Evolutionary conservation across 2,329 filamentous ascomycete genomes (phyloP).

Genomic region (Basipetospora chlamydospora): DNA sequence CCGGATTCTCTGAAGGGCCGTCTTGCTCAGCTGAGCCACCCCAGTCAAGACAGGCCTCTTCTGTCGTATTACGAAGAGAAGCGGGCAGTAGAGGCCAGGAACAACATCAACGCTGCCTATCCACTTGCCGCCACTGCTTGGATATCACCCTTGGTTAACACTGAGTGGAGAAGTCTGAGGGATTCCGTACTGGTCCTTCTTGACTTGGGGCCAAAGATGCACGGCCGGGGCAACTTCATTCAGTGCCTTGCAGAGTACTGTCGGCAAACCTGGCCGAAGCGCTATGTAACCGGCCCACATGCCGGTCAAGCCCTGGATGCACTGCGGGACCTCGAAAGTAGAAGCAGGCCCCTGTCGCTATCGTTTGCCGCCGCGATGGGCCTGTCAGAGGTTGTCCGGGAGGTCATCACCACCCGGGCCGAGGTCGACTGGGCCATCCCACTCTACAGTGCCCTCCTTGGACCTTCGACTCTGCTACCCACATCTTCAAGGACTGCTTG

Average conservation of each 20-base stretch:
- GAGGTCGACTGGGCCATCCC: background rate
- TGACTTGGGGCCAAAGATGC: background rate
- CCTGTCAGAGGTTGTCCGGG: background rate
- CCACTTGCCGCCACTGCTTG: background rate
- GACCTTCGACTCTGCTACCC: background rate
- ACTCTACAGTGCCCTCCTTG: constrained; percentile 1
- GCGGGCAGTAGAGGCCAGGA: background rate
- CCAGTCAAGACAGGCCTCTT: background rate
- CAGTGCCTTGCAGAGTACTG: constrained; percentile 2
- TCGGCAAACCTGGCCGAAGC: constrained; percentile 2
- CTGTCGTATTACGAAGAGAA: background rate
- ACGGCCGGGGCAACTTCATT: background rate
- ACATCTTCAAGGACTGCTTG: background rate
- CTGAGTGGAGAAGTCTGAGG: background rate
- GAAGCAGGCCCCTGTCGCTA: too few relatives aligned
- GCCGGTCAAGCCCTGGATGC: background rate
- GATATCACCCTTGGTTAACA: background rate
- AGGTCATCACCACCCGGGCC: background rate
- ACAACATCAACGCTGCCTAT: constrained; percentile 2
- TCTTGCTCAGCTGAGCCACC: background rate
- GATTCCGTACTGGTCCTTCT: background rate
- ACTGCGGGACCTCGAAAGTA: too few relatives aligned
- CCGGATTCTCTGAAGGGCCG: background rate
- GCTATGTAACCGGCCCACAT: background rate
- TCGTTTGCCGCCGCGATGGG: constrained; percentile 3